Conservation (phyloP, 441 rosid genomes). For the Pelargonium australe region DNA sequence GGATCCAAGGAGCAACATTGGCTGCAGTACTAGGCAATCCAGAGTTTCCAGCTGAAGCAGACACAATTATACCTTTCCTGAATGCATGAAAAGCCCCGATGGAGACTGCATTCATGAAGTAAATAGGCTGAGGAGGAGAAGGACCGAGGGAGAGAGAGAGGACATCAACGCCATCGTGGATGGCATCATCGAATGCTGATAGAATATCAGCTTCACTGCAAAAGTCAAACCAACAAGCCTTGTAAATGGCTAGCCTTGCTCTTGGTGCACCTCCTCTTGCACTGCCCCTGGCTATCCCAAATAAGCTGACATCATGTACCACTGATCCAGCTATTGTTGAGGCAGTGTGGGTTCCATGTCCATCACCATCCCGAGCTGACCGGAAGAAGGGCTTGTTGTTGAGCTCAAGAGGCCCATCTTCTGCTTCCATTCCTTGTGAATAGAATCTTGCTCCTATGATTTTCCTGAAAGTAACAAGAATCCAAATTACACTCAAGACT, state of each 20-base stretch:
- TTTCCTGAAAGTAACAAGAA: constrained; percentile 28
- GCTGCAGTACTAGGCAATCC: constrained; percentile 30
- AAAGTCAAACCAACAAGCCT: constrained; percentile 40
- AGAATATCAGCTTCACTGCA: constrained; percentile 40
- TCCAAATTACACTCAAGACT: no score
- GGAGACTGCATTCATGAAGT: constrained; percentile 29
- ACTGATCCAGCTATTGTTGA: constrained; percentile 37
- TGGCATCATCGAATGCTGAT: constrained; percentile 43
- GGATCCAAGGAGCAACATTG: constrained; percentile 49
- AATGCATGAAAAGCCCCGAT: constrained; percentile 48
- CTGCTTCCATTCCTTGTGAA: constrained; percentile 37
- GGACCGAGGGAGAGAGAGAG: constrained; percentile 46
- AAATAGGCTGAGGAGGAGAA: constrained; percentile 31
- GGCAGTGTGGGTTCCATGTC: constrained; percentile 45
- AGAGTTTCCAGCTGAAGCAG: constrained; percentile 42
- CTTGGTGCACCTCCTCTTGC: constrained; percentile 43
- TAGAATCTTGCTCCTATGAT: constrained; percentile 42
- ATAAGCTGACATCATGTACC: constrained; percentile 33
- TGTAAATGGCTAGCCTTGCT: constrained; percentile 47
- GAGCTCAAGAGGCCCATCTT: constrained; percentile 34
- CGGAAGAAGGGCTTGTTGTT: constrained; percentile 25
- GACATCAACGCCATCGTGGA: constrained; percentile 38
- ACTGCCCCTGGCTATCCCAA: constrained; percentile 39
- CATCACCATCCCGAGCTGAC: constrained; percentile 38
- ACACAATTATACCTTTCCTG: constrained; percentile 35